These are phyloP conservation scores for Filosporella fistucella DNA, from an alignment of 495 filamentous ascomycete species.

Conservation along the genomic window DNA sequence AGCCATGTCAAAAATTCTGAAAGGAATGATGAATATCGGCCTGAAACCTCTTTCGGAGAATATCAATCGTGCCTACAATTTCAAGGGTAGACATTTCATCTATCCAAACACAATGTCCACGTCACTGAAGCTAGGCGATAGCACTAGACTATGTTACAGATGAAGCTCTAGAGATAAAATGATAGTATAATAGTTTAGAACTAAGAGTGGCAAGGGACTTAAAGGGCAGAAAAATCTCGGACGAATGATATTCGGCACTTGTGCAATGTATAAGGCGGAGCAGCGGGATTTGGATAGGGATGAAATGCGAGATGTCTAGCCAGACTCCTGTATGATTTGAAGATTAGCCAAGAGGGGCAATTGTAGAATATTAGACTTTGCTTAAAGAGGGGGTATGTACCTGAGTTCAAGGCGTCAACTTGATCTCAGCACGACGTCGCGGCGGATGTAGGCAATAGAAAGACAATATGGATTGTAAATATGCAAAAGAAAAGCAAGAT, in stretches of 20 bases:
- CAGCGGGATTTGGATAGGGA: neutral
- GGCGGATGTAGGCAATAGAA: neutral
- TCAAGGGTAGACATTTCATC: too few relatives aligned
- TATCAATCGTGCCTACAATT: too few relatives aligned
- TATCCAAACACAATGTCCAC: too few relatives aligned
- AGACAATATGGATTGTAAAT: neutral
- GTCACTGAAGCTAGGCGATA: too few relatives aligned
- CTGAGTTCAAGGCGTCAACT: neutral
- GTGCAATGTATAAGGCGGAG: neutral
- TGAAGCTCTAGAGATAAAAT: neutral
- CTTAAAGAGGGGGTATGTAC: too few relatives aligned
- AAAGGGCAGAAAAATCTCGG: neutral
- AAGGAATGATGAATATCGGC: too few relatives aligned
- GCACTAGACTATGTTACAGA: neutral
- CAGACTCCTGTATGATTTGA: neutral
- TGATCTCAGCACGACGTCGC: neutral
- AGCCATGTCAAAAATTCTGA: too few relatives aligned
- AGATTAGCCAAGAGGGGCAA: neutral
- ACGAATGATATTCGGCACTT: neutral
- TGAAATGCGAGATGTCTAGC: neutral
- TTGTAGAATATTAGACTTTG: neutral
- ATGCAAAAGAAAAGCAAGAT: neutral
- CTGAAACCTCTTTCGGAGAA: too few relatives aligned
- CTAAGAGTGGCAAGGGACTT: neutral
- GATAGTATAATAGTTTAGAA: neutral